Evolutionary conservation across 1,284 basidiomycete genomes (phyloP).

Genomic region (Austropuccinia psidii): DNA sequence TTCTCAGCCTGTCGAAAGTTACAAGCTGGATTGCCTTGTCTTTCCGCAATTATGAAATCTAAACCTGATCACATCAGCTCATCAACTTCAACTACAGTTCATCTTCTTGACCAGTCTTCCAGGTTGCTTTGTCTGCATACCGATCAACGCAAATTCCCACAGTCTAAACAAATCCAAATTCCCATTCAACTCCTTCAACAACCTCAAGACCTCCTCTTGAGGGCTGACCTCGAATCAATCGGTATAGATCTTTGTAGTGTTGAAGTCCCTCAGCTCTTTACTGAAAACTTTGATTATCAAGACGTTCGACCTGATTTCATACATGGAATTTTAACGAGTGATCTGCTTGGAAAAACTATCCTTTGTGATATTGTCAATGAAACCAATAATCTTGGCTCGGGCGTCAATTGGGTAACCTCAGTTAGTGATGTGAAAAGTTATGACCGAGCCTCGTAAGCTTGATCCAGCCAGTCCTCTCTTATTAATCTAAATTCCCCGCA

Average conservation of each 20-base stretch:
- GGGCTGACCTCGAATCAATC: conserved; percentile 45
- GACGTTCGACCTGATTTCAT: conserved; percentile 88
- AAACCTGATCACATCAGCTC: neutral
- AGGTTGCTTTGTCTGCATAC: conserved; percentile 38
- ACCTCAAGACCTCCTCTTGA: conserved; percentile 53
- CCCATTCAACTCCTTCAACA: conserved; percentile 51
- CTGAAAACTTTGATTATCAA: conserved; percentile 97
- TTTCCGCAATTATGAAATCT: conserved; percentile 38
- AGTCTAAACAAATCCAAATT: conserved; percentile 37
- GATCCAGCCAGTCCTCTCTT: too few species aligned
- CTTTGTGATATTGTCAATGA: conserved; percentile 70
- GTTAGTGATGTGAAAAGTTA: conserved; percentile 28
- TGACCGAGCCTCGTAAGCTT: conserved; percentile 22
- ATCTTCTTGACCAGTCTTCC: conserved; percentile 23
- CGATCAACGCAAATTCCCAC: conserved; percentile 39
- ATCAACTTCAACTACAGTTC: conserved; percentile 19
- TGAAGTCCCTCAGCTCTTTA: conserved; percentile 91
- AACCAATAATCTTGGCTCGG: conserved; percentile 34
- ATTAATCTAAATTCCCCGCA: neutral
- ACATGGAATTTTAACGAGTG: conserved; percentile 89
- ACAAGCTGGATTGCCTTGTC: conserved; percentile 62
- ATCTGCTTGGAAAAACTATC: conserved; percentile 90
- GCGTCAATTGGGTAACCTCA: conserved; percentile 24
- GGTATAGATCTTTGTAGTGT: conserved; percentile 69
- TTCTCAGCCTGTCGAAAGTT: conserved; percentile 79